A percentile compares a stretch with the other conserved stretches of the same genome.
phyloP scores from a whole-genome alignment of 441 rosid genomes.

The Gossypium laxum region DNA sequence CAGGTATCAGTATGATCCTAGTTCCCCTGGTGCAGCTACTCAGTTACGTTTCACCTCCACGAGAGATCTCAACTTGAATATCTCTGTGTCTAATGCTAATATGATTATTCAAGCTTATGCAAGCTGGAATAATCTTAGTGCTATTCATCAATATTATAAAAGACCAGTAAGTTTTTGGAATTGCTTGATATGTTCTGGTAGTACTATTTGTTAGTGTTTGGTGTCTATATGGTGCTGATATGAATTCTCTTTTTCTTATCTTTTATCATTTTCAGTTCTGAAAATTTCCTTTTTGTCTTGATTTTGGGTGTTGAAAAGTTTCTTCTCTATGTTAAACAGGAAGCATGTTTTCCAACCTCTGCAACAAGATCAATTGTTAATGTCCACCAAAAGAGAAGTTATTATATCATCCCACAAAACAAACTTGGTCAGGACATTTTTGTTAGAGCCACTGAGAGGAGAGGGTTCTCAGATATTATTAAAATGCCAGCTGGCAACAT shows the following conservation, averaged over 20 bases:
- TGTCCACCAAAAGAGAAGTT: slow-evolving; percentile 64
- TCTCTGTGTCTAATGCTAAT: slow-evolving; percentile 76
- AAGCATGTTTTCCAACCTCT: slow-evolving; percentile 37
- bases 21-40: slow-evolving; percentile 66
- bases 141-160: slow-evolving; percentile 40
- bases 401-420: slow-evolving; percentile 78
- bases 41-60: slow-evolving; percentile 72
- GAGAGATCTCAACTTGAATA: slow-evolving; percentile 72
- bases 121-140: slow-evolving; percentile 83
- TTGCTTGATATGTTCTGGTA: slow-evolving; percentile 6
- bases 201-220: not conserved
- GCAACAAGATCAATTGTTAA: slow-evolving; percentile 52
- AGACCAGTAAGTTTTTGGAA: slow-evolving; percentile 33
- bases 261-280: slow-evolving; percentile 1
- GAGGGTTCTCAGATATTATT: slow-evolving; percentile 44
- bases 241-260: not conserved
- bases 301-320: slow-evolving; percentile 18
- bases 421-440: slow-evolving; percentile 92
- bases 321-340: slow-evolving; percentile 32
- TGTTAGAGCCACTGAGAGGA: slow-evolving; percentile 58
- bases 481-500: slow-evolving; percentile 90
- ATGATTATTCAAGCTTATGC: slow-evolving; percentile 94
- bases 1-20: slow-evolving; percentile 81
- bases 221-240: not conserved
- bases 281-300: not conserved